A percentile compares a stretch with the other conserved stretches of the same genome.
These are phyloP conservation scores for Moesziomyces globuligerus DNA, from an alignment of 1,284 basidiomycete species.

Conservation along the genomic window DNA sequence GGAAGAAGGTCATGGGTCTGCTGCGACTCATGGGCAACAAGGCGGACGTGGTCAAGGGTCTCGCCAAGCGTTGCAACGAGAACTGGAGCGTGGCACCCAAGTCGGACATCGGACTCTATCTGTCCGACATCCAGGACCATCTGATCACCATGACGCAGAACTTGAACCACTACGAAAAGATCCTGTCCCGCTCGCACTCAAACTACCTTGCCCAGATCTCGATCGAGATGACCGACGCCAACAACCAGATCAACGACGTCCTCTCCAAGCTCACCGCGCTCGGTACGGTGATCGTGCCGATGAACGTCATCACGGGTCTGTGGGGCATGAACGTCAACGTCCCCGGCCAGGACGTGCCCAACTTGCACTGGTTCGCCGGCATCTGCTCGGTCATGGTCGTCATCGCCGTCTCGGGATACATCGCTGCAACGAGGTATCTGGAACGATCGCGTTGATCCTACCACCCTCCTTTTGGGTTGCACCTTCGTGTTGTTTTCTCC, in stretches of 20 bases:
- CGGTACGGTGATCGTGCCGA: slow-evolving; percentile 88
- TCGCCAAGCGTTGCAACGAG: slow-evolving; percentile 96
- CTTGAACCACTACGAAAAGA: slow-evolving; percentile 74
- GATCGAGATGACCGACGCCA: slow-evolving; percentile 81
- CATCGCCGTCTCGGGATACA: slow-evolving; percentile 63
- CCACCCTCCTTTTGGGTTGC: background rate
- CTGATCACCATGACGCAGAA: slow-evolving; percentile 99
- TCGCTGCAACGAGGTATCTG: slow-evolving; percentile 64
- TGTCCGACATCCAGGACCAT: slow-evolving; percentile 90
- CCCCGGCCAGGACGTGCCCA: slow-evolving; percentile 60
- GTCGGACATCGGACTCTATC: slow-evolving; percentile 94
- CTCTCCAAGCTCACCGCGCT: slow-evolving; percentile 97
- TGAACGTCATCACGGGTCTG: slow-evolving; percentile 68
- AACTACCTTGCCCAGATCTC: slow-evolving; percentile 74
- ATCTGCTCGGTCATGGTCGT: slow-evolving; percentile 63
- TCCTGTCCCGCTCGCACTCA: slow-evolving; percentile 96
- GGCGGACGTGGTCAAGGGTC: slow-evolving; percentile 98
- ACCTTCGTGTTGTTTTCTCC: background rate
- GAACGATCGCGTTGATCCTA: slow-evolving; percentile 36
- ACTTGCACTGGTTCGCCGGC: slow-evolving; percentile 63
- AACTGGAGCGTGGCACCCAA: slow-evolving; percentile 99
- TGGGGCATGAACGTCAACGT: slow-evolving; percentile 68
- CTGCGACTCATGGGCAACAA: slow-evolving; percentile 96
- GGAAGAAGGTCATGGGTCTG: slow-evolving; percentile 99
- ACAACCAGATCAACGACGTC: slow-evolving; percentile 98